phyloP scores from a whole-genome alignment of 73 alveolate species.

The Paramecium sonneborni region DNA sequence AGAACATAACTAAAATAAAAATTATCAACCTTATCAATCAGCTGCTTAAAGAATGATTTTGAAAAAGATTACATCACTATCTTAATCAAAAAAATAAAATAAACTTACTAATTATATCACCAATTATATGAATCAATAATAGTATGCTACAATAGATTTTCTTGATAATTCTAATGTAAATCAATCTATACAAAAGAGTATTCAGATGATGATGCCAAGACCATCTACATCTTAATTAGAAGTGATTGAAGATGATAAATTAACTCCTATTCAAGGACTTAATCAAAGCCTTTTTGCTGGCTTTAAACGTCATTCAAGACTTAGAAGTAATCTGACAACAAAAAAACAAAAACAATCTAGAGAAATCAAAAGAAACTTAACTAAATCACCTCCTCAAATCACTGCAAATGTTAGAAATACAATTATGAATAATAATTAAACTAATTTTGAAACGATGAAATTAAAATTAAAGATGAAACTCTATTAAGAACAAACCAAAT shows the following conservation, averaged over 20 bases:
- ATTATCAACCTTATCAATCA: no score
- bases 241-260: neutral
- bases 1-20: no score
- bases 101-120: neutral
- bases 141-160: neutral
- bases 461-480: neutral
- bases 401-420: no score
- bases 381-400: neutral
- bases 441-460: neutral
- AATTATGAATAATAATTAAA: neutral
- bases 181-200: neutral
- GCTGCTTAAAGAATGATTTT: no score
- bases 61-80: neutral
- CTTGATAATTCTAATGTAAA: neutral
- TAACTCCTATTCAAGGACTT: neutral
- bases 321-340: neutral
- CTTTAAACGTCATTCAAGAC: neutral
- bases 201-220: neutral
- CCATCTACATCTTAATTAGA: constrained; percentile 12
- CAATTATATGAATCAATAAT: no score
- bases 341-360: neutral
- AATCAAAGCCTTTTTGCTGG: no score
- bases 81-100: neutral
- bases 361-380: neutral
- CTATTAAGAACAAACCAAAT: neutral